Percentiles rank a stretch among this genome's conserved stretches.
These are phyloP conservation scores for Allium fistulosum DNA, from an alignment of 106 monocot species.

Conservation along the genomic window DNA sequence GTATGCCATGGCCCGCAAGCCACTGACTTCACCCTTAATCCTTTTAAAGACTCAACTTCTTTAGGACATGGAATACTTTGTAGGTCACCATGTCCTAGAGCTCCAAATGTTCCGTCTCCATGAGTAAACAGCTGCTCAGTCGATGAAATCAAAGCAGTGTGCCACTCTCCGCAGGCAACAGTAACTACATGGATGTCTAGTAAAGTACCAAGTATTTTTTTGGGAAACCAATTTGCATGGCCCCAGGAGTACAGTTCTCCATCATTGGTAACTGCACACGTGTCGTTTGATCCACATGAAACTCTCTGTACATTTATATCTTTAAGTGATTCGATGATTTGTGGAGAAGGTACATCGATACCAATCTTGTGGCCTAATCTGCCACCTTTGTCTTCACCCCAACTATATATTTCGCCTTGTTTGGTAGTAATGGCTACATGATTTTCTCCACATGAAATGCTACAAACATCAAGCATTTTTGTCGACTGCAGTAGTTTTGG, in stretches of 20 bases:
- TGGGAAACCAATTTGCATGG: conserved; percentile 50
- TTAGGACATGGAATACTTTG: conserved; percentile 16
- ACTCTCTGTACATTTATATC: conserved; percentile 25
- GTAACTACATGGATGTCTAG: conserved; percentile 26
- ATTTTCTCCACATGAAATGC: conserved; percentile 51
- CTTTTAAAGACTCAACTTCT: conserved; percentile 33
- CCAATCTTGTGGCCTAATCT: conserved; percentile 47
- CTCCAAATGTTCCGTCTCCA: conserved; percentile 47
- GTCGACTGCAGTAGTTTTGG: conserved; percentile 55
- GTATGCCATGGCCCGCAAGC: conserved; percentile 48
- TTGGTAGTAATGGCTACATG: conserved; percentile 63
- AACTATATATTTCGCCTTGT: conserved; percentile 66
- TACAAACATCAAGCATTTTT: conserved; percentile 32
- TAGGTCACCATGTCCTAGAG: conserved; percentile 35
- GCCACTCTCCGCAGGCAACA: conserved; percentile 45
- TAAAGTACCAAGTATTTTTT: conserved; percentile 29
- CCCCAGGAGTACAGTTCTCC: conserved; percentile 80
- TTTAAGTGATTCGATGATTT: conserved; percentile 34
- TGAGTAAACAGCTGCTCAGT: conserved; percentile 30
- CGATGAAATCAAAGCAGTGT: conserved; percentile 36
- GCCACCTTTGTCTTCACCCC: conserved; percentile 69
- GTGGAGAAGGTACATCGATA: conserved; percentile 45
- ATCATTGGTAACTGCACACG: conserved; percentile 57
- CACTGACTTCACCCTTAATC: conserved; percentile 18
- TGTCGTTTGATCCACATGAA: conserved; percentile 51